A percentile compares a stretch with the other conserved stretches of the same genome.
Conservation (phyloP, 2,329 filamentous ascomycete genomes). For the Fusarium irregulare region DNA sequence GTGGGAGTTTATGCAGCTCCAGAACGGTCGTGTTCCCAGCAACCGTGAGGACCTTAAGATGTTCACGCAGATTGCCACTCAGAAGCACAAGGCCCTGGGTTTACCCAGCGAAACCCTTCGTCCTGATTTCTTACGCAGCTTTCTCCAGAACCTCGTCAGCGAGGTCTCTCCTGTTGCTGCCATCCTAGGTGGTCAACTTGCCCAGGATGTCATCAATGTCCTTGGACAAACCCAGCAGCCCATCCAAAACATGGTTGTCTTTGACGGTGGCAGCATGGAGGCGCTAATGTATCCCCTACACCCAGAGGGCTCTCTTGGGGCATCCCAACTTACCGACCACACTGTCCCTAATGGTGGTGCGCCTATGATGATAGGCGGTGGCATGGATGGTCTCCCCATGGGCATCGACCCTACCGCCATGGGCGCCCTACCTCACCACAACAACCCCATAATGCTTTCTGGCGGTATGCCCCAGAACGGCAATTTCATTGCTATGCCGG, state of each 20-base stretch:
- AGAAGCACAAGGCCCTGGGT: slow-evolving; percentile 80
- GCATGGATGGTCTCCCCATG: slow-evolving; percentile 42
- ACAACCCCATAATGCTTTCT: slow-evolving; percentile 41
- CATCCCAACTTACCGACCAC: slow-evolving; percentile 55
- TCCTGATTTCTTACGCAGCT: slow-evolving; percentile 80
- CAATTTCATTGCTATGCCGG: slow-evolving; percentile 33
- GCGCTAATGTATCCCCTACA: slow-evolving; percentile 86
- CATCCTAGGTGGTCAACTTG: slow-evolving; percentile 88
- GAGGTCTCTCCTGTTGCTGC: slow-evolving; percentile 90
- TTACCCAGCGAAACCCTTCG: slow-evolving; percentile 75
- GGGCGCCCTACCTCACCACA: slow-evolving; percentile 42
- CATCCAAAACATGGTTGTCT: slow-evolving; percentile 93
- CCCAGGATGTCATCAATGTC: slow-evolving; percentile 98
- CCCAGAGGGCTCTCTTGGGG: slow-evolving; percentile 69
- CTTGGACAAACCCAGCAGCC: slow-evolving; percentile 91
- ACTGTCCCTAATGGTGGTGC: slow-evolving; percentile 40
- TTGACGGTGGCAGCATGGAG: slow-evolving; percentile 85
- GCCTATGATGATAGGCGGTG: slow-evolving; percentile 40
- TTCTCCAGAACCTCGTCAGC: slow-evolving; percentile 85
- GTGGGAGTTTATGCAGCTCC: slow-evolving; percentile 79
- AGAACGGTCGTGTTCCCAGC: slow-evolving; percentile 65
- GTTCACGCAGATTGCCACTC: slow-evolving; percentile 82
- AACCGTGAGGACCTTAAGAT: slow-evolving; percentile 74
- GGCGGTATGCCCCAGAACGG: slow-evolving; percentile 28
- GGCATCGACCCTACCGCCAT: slow-evolving; percentile 41